Conservation (phyloP, 331 rosid species). For the Dryas integrifolia region DNA sequence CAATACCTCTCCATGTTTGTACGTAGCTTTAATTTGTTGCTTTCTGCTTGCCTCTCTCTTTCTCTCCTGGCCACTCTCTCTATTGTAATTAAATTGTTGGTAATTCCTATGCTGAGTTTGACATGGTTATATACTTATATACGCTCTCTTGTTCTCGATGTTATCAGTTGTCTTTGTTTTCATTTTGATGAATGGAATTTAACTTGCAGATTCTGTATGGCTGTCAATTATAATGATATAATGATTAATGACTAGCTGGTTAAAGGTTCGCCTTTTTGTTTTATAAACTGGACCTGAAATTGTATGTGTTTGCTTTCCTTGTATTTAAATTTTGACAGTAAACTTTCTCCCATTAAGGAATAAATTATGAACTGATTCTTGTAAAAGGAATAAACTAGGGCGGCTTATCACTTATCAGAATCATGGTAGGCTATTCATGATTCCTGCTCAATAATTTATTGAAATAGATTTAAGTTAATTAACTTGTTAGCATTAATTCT, state of each 20-base stretch:
- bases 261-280: not conserved
- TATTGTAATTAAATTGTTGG: not conserved
- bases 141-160: conserved; percentile 15
- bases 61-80: not conserved
- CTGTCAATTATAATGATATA: not conserved
- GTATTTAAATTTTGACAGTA: too few relatives aligned
- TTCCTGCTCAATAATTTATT: not conserved
- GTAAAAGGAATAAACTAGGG: not conserved
- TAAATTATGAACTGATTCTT: too few relatives aligned
- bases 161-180: conserved; percentile 6
- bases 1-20: not conserved
- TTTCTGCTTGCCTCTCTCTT: not conserved
- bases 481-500: too few relatives aligned
- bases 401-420: not conserved
- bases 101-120: not conserved
- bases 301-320: not conserved
- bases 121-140: not conserved
- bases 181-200: not conserved
- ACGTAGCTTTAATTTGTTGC: not conserved
- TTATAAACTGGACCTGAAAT: not conserved
- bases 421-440: not conserved
- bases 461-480: too few relatives aligned
- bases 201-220: not conserved
- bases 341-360: too few relatives aligned
- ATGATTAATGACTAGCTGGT: not conserved